Evolutionary conservation across 306 rosid species (phyloP).

Genomic region (Vigna trinervia): DNA sequence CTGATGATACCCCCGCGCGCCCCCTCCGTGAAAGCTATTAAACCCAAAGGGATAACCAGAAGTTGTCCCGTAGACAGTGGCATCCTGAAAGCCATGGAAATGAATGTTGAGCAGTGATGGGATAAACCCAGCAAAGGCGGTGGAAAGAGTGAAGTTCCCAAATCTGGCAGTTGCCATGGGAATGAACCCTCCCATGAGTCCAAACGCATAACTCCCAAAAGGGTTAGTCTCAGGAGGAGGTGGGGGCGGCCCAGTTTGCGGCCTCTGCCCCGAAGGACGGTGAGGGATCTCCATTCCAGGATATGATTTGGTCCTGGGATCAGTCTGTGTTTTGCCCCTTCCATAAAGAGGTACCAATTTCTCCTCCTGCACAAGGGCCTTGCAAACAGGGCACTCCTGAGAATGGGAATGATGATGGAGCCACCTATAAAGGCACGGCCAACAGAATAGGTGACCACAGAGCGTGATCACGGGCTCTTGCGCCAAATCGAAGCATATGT

Average conservation of each 20-base stretch:
- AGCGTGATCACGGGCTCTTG: constrained; percentile 90
- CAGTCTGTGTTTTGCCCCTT: constrained; percentile 77
- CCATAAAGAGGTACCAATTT: constrained; percentile 95
- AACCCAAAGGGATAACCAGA: constrained; percentile 77
- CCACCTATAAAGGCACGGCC: constrained; percentile 96
- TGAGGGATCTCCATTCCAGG: constrained; percentile 78
- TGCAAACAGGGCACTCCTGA: constrained; percentile 96
- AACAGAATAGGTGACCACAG: constrained; percentile 91
- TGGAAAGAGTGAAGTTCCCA: constrained; percentile 84
- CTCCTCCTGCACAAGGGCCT: constrained; percentile 77
- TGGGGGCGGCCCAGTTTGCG: constrained; percentile 59
- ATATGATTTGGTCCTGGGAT: constrained; percentile 80
- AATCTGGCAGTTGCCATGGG: constrained; percentile 82
- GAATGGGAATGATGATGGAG: constrained; percentile 89
- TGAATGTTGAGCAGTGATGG: constrained; percentile 84
- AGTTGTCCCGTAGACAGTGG: constrained; percentile 88
- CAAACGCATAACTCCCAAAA: constrained; percentile 72
- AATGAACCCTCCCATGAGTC: constrained; percentile 84
- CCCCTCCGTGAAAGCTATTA: constrained; percentile 74
- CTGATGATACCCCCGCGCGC: constrained; percentile 60
- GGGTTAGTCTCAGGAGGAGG: constrained; percentile 63
- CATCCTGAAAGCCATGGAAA: constrained; percentile 81
- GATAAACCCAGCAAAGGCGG: constrained; percentile 82
- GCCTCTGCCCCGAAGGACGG: constrained; percentile 89
- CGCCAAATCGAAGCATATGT: constrained; percentile 91